Base-by-base conservation (phyloP, 805 yeast genomes). In the Ogataea trehaloabstinens region DNA sequence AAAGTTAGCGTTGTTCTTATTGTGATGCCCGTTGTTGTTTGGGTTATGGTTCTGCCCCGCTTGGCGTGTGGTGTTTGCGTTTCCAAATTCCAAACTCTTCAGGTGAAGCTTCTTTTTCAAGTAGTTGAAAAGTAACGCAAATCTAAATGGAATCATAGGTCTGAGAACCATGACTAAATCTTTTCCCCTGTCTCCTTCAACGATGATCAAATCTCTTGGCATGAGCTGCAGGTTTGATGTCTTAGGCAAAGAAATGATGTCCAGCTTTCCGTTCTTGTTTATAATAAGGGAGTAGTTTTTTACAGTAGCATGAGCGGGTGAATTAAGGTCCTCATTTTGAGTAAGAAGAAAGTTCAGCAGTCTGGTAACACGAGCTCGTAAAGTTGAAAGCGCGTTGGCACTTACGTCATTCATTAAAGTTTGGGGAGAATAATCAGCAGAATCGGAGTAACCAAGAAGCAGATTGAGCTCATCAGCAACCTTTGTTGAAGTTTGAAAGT, bases 111-210 rank as follows among this genome's bases (percentile, higher is more conserved):
- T 74, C 55, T 85, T 85, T 61, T 84, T 85, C 52, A 85, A 61
- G 51, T 83, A 85, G 52, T 84, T 84, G 55, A 85, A 74, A 42
- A 85, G 70, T 34, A 84, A 70, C 2, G 91, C 91, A 57, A 80
- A 66, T 42, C 81, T 76, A 40, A 82, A 68, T 31, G 71, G 73
- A 21, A 84, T 72, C 29, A 70, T 59, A 0, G 91, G 87, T 45
- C 82, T 84, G 20, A 84, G 63, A 31, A 85, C 78, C 74, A 80
- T 74, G 7, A 81, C 91, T 46, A 85, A 60, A 59, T 85, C 95
- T 52, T 82, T 82, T 20, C 95, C 95, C 45, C 93, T 69, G 57
- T 85, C 95, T 38, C 93, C 95, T 62, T 85, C 93, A 40, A 83
- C 82, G 15, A 85, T 78, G 7, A 84, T 85, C 53, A 85, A 68